Evolutionary conservation across 2,329 filamentous ascomycete genomes (phyloP).

Genomic region (Hypoxylon sp.): DNA sequence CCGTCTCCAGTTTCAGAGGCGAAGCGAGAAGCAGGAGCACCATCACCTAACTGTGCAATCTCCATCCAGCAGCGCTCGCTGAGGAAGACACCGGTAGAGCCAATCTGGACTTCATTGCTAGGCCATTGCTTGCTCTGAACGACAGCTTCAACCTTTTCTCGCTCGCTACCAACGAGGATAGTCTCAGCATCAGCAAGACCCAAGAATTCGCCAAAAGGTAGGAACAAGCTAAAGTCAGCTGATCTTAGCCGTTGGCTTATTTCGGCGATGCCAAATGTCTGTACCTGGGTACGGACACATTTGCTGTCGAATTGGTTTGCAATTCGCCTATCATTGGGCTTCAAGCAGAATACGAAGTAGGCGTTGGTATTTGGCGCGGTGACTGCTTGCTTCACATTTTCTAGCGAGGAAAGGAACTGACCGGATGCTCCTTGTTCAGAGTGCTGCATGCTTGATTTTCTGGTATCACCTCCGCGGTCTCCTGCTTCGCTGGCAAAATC

Average conservation of each 20-base stretch:
- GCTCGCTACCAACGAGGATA: constrained; percentile 90
- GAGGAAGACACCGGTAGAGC: constrained; percentile 93
- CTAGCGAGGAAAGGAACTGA: constrained; percentile 89
- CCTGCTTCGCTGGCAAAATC: constrained; percentile 67
- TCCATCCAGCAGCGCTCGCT: constrained; percentile 97
- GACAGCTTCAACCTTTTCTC: constrained; percentile 91
- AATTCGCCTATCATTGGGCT: constrained; percentile 96
- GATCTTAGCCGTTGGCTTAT: constrained; percentile 94
- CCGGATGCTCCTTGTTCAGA: constrained; percentile 89
- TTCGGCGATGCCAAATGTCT: constrained; percentile 96
- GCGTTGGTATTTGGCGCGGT: constrained; percentile 86
- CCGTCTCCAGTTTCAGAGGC: constrained; percentile 75
- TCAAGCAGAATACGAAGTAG: constrained; percentile 97
- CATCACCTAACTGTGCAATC: constrained; percentile 81
- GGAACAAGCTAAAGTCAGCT: constrained; percentile 94
- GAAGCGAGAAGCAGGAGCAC: constrained; percentile 68
- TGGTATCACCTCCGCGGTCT: constrained; percentile 54
- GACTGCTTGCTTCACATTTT: constrained; percentile 91
- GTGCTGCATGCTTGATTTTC: constrained; percentile 60
- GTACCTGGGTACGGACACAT: constrained; percentile 93
- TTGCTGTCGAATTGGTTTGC: constrained; percentile 99
- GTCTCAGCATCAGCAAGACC: constrained; percentile 88
- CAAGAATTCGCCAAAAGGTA: constrained; percentile 96
- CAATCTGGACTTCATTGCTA: constrained; percentile 88
- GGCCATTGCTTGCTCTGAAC: constrained; percentile 95